phyloP scores from a whole-genome alignment of 2,329 filamentous ascomycete genomes.

The Cladosporium sp. region DNA sequence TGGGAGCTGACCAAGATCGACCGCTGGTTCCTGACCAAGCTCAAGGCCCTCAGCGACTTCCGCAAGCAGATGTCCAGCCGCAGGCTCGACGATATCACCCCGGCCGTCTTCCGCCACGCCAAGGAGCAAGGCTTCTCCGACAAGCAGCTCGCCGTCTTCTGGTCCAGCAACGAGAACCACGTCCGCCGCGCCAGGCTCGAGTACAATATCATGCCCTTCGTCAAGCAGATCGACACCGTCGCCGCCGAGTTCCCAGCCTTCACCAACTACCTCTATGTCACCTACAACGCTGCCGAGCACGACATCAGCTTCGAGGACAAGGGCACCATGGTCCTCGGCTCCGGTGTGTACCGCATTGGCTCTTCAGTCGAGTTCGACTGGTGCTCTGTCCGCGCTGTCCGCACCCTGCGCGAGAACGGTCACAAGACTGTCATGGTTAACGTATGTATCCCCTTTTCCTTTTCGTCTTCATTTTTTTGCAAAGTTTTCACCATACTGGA shows the following conservation, averaged over 20 bases:
- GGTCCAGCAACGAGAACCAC: conserved; percentile 88
- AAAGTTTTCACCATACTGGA: no score
- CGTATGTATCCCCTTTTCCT: conserved; percentile 24
- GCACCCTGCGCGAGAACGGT: conserved; percentile 75
- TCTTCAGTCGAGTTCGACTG: conserved; percentile 98
- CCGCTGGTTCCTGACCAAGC: conserved; percentile 92
- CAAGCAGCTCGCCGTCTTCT: conserved; percentile 87
- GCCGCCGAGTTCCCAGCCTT: conserved; percentile 91
- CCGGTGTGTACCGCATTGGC: conserved; percentile 93
- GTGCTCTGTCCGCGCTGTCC: conserved; percentile 92
- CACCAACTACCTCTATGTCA: conserved; percentile 95
- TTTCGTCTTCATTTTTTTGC: no score
- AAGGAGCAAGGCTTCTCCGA: conserved; percentile 95
- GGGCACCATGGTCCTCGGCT: conserved; percentile 92
- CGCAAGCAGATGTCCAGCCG: conserved; percentile 67
- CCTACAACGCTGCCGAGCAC: conserved; percentile 84
- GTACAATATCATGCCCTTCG: conserved; percentile 75
- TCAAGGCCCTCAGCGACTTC: conserved; percentile 88
- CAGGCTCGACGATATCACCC: conserved; percentile 56
- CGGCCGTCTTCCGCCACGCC: conserved; percentile 65
- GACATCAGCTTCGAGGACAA: conserved; percentile 82
- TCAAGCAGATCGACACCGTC: conserved; percentile 98
- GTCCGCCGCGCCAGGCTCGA: conserved; percentile 81
- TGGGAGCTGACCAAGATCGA: conserved; percentile 98
- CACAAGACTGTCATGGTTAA: conserved; percentile 97